A percentile compares a stretch with the other conserved stretches of the same genome.
Conservation (phyloP, 2,329 filamentous ascomycete genomes). For the Sarocladiaceae sp. region DNA sequence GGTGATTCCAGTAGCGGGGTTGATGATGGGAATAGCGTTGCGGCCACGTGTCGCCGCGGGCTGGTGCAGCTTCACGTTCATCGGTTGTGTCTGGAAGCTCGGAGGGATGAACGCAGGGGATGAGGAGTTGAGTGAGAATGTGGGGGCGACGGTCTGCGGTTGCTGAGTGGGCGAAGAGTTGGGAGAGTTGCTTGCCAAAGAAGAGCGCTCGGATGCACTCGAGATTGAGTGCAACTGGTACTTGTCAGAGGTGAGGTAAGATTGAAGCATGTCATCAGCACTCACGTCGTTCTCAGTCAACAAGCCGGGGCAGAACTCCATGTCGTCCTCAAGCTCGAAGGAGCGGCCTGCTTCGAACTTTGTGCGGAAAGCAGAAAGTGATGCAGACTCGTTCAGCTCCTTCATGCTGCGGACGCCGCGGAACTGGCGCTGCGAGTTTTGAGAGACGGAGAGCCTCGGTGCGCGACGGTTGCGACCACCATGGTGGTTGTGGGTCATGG, state of each 20-base stretch:
- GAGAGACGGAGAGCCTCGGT: conserved; percentile 72
- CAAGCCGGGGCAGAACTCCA: conserved; percentile 91
- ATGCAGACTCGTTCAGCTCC: conserved; percentile 75
- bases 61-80: conserved; percentile 79
- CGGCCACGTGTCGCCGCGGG: conserved; percentile 82
- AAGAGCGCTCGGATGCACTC: conserved; percentile 90
- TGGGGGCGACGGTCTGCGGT: conserved; percentile 71
- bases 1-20: conserved; percentile 83
- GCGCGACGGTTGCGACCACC: conserved; percentile 81
- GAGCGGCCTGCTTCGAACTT: conserved; percentile 89
- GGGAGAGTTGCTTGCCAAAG: conserved; percentile 89
- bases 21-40: conserved; percentile 97
- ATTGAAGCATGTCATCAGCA: conserved; percentile 21
- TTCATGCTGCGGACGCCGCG: conserved; percentile 82
- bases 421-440: conserved; percentile 83
- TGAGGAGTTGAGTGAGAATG: conserved; percentile 67
- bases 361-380: conserved; percentile 73
- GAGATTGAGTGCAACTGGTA: conserved; percentile 82
- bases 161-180: conserved; percentile 89
- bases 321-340: conserved; percentile 92
- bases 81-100: conserved; percentile 59
- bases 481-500: conserved; percentile 70
- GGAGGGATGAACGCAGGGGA: conserved; percentile 65
- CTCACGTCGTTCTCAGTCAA: conserved; percentile 91
- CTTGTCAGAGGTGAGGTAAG: conserved; percentile 8